Evolutionary conservation across 352 stramenopile genomes (phyloP).

Genomic region (Globisporangium alternatum): DNA sequence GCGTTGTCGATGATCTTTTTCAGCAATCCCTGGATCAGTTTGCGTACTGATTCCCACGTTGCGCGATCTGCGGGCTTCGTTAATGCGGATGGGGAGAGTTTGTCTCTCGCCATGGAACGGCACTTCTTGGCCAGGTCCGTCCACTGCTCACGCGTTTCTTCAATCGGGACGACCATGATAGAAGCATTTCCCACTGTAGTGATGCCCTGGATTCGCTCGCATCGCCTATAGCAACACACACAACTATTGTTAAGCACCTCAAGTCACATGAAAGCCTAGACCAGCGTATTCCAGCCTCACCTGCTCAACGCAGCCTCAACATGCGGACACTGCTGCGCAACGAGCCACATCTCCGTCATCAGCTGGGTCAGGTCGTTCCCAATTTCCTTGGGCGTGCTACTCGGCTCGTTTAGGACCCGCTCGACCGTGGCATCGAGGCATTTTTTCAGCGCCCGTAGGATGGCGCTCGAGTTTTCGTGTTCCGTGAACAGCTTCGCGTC

Average conservation of each 20-base stretch:
- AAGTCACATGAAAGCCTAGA: background rate
- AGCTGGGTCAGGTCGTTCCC: background rate
- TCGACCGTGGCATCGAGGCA: background rate
- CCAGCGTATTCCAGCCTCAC: background rate
- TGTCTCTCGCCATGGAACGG: background rate
- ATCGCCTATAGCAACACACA: background rate
- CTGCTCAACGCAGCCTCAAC: background rate
- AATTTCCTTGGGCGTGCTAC: background rate
- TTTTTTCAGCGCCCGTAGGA: background rate
- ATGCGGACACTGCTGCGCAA: background rate
- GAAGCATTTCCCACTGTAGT: background rate
- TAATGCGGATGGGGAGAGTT: background rate
- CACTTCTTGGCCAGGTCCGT: background rate
- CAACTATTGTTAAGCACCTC: background rate
- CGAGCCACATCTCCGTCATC: constrained; percentile 1
- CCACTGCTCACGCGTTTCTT: background rate
- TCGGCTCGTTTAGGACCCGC: background rate
- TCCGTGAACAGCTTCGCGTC: background rate
- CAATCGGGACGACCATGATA: background rate
- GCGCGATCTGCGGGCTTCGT: background rate
- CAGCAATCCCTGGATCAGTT: background rate
- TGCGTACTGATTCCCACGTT: background rate
- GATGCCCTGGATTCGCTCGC: background rate
- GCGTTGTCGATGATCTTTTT: background rate
- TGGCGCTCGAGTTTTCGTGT: background rate